phyloP scores from a whole-genome alignment of 108 stramenopile species.

The Skeletonema grethae region DNA sequence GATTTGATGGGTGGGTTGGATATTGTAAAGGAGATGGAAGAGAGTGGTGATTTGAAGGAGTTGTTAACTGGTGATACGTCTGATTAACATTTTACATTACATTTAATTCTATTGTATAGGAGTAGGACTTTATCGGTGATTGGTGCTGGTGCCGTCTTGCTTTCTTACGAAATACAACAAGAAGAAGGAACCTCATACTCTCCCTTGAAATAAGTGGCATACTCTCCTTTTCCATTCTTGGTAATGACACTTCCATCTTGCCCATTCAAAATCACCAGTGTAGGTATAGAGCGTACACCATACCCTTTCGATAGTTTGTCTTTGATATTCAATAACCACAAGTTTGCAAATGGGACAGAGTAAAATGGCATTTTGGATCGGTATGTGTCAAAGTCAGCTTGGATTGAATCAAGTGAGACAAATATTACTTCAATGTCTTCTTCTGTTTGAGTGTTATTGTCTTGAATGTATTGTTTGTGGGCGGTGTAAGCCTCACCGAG shows the following conservation, averaged over 20 bases:
- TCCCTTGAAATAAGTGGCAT: constrained; percentile 38
- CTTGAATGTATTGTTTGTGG: constrained; percentile 26
- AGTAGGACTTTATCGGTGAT: neutral
- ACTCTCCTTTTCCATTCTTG: constrained; percentile 37
- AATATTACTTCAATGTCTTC: constrained; percentile 84
- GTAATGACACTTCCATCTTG: constrained; percentile 45
- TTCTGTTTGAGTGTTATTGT: neutral
- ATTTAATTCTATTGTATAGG: neutral
- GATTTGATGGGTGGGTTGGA: constrained; percentile 97
- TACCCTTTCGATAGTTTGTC: constrained; percentile 44
- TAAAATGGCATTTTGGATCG: constrained; percentile 80
- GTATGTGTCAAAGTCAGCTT: constrained; percentile 73
- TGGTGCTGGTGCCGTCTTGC: neutral
- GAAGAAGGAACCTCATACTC: constrained; percentile 13
- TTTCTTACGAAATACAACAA: neutral
- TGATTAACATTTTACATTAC: neutral
- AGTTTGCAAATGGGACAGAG: constrained; percentile 77
- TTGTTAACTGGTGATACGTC: constrained; percentile 50
- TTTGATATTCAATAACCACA: constrained; percentile 31
- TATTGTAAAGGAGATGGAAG: constrained; percentile 92
- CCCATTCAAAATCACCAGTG: constrained; percentile 78
- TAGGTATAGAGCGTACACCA: constrained; percentile 71
- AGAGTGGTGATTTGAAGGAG: constrained; percentile 75
- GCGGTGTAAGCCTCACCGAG: constrained; percentile 80
- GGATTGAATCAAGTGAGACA: constrained; percentile 78